Conservation (phyloP, 257 asterid species). For the Solanum ahanhuiri region DNA sequence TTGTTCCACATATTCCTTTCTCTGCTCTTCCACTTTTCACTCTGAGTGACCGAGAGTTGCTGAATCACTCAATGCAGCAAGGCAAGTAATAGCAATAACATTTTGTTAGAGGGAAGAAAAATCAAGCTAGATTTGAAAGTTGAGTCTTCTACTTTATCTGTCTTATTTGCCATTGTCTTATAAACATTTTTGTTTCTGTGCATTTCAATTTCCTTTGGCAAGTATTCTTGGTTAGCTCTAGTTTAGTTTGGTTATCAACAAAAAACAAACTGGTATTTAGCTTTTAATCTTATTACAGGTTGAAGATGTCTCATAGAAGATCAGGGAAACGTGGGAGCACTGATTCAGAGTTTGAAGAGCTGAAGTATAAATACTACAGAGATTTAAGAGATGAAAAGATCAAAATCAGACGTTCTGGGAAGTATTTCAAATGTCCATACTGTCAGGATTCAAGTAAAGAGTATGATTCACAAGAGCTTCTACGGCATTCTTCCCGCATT, state of each 20-base stretch:
- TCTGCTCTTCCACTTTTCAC: neutral
- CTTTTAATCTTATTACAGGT: slow-evolving; percentile 4
- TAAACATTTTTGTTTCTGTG: neutral
- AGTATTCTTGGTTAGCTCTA: neutral
- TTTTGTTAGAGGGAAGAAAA: neutral
- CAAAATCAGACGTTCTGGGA: slow-evolving; percentile 36
- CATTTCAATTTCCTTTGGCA: neutral
- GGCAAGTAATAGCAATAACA: neutral
- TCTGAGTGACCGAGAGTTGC: neutral
- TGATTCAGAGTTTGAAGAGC: slow-evolving; percentile 34
- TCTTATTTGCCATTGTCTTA: neutral
- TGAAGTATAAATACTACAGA: slow-evolving; percentile 33
- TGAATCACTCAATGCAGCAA: neutral
- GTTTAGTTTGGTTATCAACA: neutral
- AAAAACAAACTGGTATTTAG: neutral
- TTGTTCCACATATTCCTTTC: neutral
- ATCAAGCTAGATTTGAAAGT: neutral
- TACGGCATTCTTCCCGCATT: slow-evolving; percentile 58
- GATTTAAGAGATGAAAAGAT: slow-evolving; percentile 45
- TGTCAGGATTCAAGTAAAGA: slow-evolving; percentile 38
- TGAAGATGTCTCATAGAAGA: slow-evolving; percentile 46
- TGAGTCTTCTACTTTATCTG: neutral
- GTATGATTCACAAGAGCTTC: slow-evolving; percentile 43
- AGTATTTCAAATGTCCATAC: slow-evolving; percentile 47
- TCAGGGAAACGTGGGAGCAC: slow-evolving; percentile 14